These are phyloP conservation scores for Breynia disticha DNA, from an alignment of 441 rosid species.

Conservation along the genomic window DNA sequence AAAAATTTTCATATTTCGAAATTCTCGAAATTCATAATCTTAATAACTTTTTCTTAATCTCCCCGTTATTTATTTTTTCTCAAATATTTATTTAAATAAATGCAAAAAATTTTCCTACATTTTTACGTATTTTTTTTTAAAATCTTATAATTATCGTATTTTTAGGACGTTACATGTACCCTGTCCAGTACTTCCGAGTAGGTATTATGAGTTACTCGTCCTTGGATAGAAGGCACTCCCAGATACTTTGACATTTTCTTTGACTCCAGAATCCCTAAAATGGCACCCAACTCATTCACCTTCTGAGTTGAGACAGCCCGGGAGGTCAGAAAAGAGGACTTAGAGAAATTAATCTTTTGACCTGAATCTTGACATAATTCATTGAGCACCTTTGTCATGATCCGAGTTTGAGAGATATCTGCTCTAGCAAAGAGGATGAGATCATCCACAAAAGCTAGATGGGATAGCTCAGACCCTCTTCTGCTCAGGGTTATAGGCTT, in stretches of 20 bases:
- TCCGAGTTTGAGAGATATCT: background rate
- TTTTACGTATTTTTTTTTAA: too few relatives aligned
- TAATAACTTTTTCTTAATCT: too few relatives aligned
- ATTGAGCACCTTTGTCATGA: background rate
- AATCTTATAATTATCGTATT: too few relatives aligned
- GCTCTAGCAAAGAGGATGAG: slow-evolving; percentile 1
- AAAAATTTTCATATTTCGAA: too few relatives aligned
- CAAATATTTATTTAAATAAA: too few relatives aligned
- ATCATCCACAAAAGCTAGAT: too few relatives aligned
- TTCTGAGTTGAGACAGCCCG: background rate
- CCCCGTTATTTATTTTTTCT: too few relatives aligned
- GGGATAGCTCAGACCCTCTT: too few relatives aligned
- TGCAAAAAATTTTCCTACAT: too few relatives aligned
- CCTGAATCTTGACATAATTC: slow-evolving; percentile 1
- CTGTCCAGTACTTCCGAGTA: background rate
- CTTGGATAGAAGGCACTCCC: background rate
- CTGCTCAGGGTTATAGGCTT: background rate
- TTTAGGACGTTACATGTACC: too few relatives aligned
- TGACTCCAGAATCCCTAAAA: too few relatives aligned
- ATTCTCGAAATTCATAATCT: too few relatives aligned
- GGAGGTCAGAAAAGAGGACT: background rate
- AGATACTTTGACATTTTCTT: background rate
- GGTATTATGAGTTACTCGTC: background rate
- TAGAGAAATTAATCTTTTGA: background rate
- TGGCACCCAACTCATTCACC: background rate